Evolutionary conservation across 2,329 filamentous ascomycete genomes (phyloP).

Genomic region (Fusarium ramigenum): DNA sequence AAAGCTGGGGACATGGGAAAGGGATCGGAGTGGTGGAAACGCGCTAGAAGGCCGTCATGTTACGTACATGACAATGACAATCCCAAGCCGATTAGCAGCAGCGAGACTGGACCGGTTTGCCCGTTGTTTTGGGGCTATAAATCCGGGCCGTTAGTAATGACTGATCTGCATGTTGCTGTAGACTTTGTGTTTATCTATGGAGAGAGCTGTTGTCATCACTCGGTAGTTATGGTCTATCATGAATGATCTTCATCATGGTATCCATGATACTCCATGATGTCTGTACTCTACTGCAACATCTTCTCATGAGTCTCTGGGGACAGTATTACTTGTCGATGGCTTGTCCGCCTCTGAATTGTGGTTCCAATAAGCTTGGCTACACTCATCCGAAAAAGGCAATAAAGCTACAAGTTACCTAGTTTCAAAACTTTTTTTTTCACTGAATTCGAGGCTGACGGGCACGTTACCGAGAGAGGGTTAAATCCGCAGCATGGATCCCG

Average conservation of each 20-base stretch:
- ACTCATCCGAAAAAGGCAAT: slow-evolving; percentile 21
- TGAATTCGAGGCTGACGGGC: slow-evolving; percentile 38
- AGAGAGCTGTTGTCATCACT: neutral
- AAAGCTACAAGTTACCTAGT: slow-evolving; percentile 22
- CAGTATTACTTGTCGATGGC: too few relatives aligned
- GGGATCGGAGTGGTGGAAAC: slow-evolving; percentile 7
- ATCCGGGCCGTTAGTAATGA: slow-evolving; percentile 29
- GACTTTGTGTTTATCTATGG: neutral
- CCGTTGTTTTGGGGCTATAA: slow-evolving; percentile 23
- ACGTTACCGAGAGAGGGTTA: slow-evolving; percentile 15
- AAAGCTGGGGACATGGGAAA: slow-evolving; percentile 24
- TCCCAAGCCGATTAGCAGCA: neutral
- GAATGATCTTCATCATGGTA: slow-evolving; percentile 20
- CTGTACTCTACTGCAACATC: neutral
- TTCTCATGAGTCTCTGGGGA: neutral
- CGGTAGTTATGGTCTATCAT: neutral
- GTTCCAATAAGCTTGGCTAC: slow-evolving; percentile 17
- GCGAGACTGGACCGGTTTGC: slow-evolving; percentile 18
- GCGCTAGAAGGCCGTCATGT: slow-evolving; percentile 35
- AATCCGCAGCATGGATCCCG: slow-evolving; percentile 12
- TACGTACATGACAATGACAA: slow-evolving; percentile 32
- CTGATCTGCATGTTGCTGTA: slow-evolving; percentile 13
- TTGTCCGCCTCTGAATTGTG: slow-evolving; percentile 19
- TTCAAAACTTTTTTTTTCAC: slow-evolving; percentile 8
- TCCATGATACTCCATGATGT: neutral